phyloP scores from a whole-genome alignment of 2,329 filamentous ascomycete species.

The Atkinsonella hypoxylon region DNA sequence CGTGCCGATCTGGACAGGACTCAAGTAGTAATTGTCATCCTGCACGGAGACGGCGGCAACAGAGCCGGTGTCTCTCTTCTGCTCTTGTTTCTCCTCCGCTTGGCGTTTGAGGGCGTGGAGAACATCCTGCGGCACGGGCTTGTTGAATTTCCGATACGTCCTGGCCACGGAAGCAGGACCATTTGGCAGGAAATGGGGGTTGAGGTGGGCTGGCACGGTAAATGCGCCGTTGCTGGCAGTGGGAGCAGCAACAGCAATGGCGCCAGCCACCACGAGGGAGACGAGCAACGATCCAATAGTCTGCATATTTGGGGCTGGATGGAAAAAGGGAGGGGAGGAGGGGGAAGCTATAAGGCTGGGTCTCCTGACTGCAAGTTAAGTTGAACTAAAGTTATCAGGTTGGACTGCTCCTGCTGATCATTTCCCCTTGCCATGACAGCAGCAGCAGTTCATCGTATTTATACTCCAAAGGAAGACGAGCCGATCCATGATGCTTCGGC shows the following conservation, averaged over 20 bases:
- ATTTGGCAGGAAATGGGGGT: constrained; percentile 5
- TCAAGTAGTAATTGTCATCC: constrained; percentile 9
- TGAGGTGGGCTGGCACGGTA: constrained; percentile 6
- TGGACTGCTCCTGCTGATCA: not conserved
- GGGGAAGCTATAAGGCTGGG: not conserved
- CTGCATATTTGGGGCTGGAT: constrained; percentile 8
- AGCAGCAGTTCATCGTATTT: not conserved
- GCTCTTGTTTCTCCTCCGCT: not conserved
- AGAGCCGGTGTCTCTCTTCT: constrained; percentile 6
- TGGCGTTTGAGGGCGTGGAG: not conserved
- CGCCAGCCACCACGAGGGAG: constrained; percentile 10
- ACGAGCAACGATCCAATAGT: constrained; percentile 11
- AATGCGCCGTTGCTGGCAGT: not conserved
- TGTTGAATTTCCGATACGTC: constrained; percentile 9
- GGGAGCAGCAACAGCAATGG: constrained; percentile 8
- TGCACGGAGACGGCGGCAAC: constrained; percentile 5
- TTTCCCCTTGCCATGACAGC: no score
- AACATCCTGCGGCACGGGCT: constrained; percentile 7
- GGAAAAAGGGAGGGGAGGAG: no score
- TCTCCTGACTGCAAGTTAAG: no score
- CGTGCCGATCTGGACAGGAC: constrained; percentile 11
- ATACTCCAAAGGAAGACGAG: not conserved
- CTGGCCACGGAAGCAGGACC: constrained; percentile 10
- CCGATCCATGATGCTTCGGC: not conserved
- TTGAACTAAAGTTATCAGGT: no score